Evolutionary conservation across 805 yeast genomes (phyloP), one percentile per base, ranked within the genome.

Genomic region (Suhomyces emberorum): DNA sequence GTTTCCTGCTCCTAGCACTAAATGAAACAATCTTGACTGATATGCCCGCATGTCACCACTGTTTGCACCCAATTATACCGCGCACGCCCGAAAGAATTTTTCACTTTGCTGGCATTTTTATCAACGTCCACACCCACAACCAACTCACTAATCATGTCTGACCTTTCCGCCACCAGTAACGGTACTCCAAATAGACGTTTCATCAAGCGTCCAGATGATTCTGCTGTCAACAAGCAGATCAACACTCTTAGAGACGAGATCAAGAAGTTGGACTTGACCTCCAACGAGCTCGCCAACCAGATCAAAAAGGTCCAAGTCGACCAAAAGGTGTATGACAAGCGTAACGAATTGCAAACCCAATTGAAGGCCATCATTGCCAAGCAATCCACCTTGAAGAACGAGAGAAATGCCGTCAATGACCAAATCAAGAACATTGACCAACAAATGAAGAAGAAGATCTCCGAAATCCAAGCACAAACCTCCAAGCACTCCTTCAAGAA

Each of bases 181-280:
- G 18, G 27, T 27, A 22, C 41, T 18, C 29, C 46, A 19, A 38
- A 38, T 5, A 73, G 76, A 63, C 73, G 71, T 43, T 78, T 71
- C 59, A 74, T 82, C 62, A 83, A 83, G 61, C 79, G 83, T 54
- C 95, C 95, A 32, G 93, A 85, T 61, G 76, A 72, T 51, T 65
- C 72, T 42, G 79, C 69, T 37, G 72, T 81, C 62, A 84, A 83
- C 57, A 74, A 70, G 43, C 70, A 74, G 46, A 54, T 83, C 43
- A 74, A 70, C 24, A 67, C 66, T 42, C 61, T 82, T 48, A 75
- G 76, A 43, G 70, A 71, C 26, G 81, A 82, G 56, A 74, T 84
- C 59, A 77, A 79, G 52, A 74, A 74, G 54, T 69, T 81, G 57
- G 86, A 81, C 55, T 56, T 63, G 29, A 69, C 73, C 42, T 62